phyloP scores from a whole-genome alignment of 2,329 filamentous ascomycete species.

The Parastagonospora nodorum region DNA sequence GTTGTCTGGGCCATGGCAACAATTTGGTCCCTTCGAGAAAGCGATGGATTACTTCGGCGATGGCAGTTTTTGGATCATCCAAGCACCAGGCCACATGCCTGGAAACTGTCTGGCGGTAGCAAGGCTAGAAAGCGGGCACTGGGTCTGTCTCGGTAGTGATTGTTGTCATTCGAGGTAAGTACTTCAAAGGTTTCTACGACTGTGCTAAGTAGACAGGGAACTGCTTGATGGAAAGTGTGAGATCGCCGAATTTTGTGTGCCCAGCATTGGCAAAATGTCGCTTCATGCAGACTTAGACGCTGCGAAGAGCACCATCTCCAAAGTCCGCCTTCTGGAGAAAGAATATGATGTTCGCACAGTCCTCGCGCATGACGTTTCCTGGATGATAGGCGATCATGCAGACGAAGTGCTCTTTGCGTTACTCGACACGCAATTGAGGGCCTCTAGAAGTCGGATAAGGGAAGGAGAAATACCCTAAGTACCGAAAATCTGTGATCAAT shows the following conservation, averaged over 20 bases:
- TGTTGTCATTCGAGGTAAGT: conserved; percentile 41
- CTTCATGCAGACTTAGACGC: conserved; percentile 33
- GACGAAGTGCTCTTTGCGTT: conserved; percentile 37
- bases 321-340: conserved; percentile 30
- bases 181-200: neutral
- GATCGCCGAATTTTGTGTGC: conserved; percentile 34
- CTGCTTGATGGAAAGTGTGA: conserved; percentile 34
- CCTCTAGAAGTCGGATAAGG: conserved; percentile 25
- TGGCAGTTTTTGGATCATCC: conserved; percentile 47
- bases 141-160: conserved; percentile 41
- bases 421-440: conserved; percentile 30
- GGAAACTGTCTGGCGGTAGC: conserved; percentile 47
- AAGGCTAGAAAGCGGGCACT: conserved; percentile 28
- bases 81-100: conserved; percentile 46
- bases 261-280: conserved; percentile 25
- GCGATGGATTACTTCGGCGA: conserved; percentile 47
- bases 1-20: conserved; percentile 33
- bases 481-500: neutral
- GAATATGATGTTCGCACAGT: conserved; percentile 32
- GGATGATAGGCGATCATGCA: conserved; percentile 28
- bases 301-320: conserved; percentile 33
- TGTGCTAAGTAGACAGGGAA: conserved; percentile 21
- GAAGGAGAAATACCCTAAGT: conserved; percentile 26
- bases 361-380: conserved; percentile 37
- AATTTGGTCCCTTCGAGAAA: conserved; percentile 43